Evolutionary conservation across 164 flowering plant species (phyloP).

Genomic region (Sextonia rubra): DNA sequence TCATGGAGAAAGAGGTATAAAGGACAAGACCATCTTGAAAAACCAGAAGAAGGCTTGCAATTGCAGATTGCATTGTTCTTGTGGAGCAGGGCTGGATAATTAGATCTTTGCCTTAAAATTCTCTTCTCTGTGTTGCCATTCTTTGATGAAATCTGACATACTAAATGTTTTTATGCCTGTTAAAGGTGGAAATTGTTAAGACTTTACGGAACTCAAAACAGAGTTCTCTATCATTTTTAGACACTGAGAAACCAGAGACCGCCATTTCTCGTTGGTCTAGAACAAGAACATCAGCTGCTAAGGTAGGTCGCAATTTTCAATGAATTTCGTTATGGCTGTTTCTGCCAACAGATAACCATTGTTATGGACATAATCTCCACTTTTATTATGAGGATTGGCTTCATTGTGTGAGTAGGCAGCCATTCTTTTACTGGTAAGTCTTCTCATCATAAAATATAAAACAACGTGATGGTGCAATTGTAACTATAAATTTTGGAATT

Average conservation of each 20-base stretch:
- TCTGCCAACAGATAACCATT: slow-evolving; percentile 72
- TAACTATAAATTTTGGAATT: no score
- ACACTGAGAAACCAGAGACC: slow-evolving; percentile 65
- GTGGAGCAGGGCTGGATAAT: slow-evolving; percentile 85
- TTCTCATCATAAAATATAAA: no score
- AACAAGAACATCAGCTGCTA: slow-evolving; percentile 86
- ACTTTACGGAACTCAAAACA: slow-evolving; percentile 83
- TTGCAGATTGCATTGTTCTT: slow-evolving; percentile 93
- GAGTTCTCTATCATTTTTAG: slow-evolving; percentile 85
- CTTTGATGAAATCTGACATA: neutral
- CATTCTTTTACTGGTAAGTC: no score
- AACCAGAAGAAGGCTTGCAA: slow-evolving; percentile 81
- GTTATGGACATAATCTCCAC: slow-evolving; percentile 94
- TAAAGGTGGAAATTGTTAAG: slow-evolving; percentile 46
- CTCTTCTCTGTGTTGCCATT: neutral
- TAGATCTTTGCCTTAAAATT: slow-evolving; percentile 3
- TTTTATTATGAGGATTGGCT: slow-evolving; percentile 84
- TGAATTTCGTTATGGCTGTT: neutral
- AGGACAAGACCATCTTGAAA: no score
- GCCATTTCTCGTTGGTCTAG: slow-evolving; percentile 86
- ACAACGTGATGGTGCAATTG: no score
- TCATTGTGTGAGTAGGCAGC: slow-evolving; percentile 70
- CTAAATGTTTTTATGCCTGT: neutral
- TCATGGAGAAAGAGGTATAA: no score
- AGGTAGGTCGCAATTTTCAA: slow-evolving; percentile 33